These are phyloP conservation scores for Alternaria dauci DNA, from an alignment of 2,329 filamentous ascomycete species.

Conservation along the genomic window DNA sequence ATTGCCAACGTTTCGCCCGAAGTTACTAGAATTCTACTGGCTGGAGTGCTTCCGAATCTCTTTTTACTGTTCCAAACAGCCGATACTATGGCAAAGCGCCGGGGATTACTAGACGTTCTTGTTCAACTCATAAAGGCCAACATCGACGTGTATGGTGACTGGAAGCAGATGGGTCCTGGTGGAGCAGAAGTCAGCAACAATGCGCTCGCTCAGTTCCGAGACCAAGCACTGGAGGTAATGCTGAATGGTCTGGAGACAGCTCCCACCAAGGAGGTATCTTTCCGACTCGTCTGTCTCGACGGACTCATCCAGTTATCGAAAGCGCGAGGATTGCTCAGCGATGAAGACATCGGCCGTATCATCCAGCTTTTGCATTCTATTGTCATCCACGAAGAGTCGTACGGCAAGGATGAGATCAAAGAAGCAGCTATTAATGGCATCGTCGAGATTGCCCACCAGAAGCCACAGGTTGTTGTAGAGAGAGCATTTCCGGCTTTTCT, in stretches of 20 bases:
- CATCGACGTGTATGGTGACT: slow-evolving; percentile 64
- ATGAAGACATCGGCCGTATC: slow-evolving; percentile 57
- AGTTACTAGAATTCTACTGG: slow-evolving; percentile 64
- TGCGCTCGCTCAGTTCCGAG: slow-evolving; percentile 51
- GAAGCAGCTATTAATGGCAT: slow-evolving; percentile 66
- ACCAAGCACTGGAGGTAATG: slow-evolving; percentile 54
- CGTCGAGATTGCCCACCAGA: slow-evolving; percentile 68
- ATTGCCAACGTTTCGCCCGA: slow-evolving; percentile 64
- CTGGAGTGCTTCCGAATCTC: slow-evolving; percentile 65
- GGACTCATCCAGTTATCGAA: slow-evolving; percentile 56
- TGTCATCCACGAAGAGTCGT: slow-evolving; percentile 66
- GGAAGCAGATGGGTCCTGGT: slow-evolving; percentile 56
- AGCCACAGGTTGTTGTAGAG: slow-evolving; percentile 68
- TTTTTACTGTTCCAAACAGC: slow-evolving; percentile 68
- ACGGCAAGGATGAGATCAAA: slow-evolving; percentile 65
- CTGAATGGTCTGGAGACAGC: slow-evolving; percentile 55
- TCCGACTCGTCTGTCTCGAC: slow-evolving; percentile 56
- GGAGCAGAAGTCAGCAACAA: slow-evolving; percentile 44
- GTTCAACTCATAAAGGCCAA: slow-evolving; percentile 67
- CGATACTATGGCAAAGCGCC: slow-evolving; percentile 68
- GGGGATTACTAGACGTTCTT: slow-evolving; percentile 69
- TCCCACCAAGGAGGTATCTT: slow-evolving; percentile 59
- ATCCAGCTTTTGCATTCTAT: slow-evolving; percentile 69
- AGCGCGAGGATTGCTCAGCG: slow-evolving; percentile 52
- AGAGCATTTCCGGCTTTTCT: slow-evolving; percentile 73